A percentile compares a stretch with the other conserved stretches of the same genome.
phyloP scores from a whole-genome alignment of 345 rosid genomes.

The Iberis pinnata region DNA sequence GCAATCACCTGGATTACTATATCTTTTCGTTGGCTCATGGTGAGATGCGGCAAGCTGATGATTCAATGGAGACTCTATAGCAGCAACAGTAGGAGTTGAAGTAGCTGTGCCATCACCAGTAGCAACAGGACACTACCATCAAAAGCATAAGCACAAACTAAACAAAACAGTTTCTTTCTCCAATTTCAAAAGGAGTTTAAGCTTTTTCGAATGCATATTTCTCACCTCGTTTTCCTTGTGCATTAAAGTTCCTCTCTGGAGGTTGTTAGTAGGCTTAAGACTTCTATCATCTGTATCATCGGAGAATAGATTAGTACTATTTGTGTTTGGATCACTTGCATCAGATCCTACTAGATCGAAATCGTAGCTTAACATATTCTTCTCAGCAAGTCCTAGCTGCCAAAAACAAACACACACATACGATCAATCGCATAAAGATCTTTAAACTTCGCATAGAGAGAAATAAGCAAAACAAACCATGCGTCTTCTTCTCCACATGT shows the following conservation, averaged over 20 bases:
- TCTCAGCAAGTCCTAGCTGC: conserved; percentile 95
- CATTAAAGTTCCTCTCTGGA: conserved; percentile 47
- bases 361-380: conserved; percentile 77
- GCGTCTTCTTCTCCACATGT: conserved; percentile 71
- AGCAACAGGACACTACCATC: conserved; percentile 24
- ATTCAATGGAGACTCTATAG: conserved; percentile 32
- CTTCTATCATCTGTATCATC: conserved; percentile 95
- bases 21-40: conserved; percentile 52
- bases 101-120: conserved; percentile 25
- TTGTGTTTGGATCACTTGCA: conserved; percentile 90
- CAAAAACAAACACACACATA: conserved; percentile 26
- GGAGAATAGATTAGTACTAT: conserved; percentile 77
- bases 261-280: conserved; percentile 44
- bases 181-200: conserved; percentile 6
- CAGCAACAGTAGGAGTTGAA: conserved; percentile 24
- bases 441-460: conserved; percentile 1
- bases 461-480: conserved; percentile 36
- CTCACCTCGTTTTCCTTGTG: conserved; percentile 76
- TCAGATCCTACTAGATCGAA: conserved; percentile 80
- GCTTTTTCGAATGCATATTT: conserved; percentile 22
- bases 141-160: conserved; percentile 24
- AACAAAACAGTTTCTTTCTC: conserved; percentile 19
- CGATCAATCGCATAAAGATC: conserved; percentile 2
- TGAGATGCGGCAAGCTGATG: conserved; percentile 5
- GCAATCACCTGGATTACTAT: conserved; percentile 58